Evolutionary conservation across 257 asterid genomes (phyloP), one percentile per base, ranked within the genome.

Genomic region (Plantago elongata): DNA sequence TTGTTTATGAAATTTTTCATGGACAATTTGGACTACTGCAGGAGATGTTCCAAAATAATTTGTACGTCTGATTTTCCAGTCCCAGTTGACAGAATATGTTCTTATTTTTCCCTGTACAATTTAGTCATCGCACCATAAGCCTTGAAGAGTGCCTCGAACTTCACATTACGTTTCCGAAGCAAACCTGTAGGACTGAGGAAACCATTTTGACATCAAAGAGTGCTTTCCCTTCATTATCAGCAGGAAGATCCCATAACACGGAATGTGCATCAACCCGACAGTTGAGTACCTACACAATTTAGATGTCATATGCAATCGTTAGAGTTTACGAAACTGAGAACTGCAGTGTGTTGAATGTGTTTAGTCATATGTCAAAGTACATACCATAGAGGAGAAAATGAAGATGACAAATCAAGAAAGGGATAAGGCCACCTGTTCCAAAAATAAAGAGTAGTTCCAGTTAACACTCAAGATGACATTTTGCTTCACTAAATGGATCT

Each of bases 381-480:
- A 61, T 92, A 92, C 99, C 97, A 92, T 51, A 92, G 60, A 59
- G 99, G 97, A 66, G 99, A 75, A 70, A 83, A 82, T 63, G 95
- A 74, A 65, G 95, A 89, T 61, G 95, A 83, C 65, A 92, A 62
- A 74, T 92, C 96, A 62, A 92, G 99, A 72, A 92, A 86, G 11
- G 97, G 97, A 69, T 92, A 92, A 29, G 99, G 91, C 99, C 97
- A 92, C 97, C 97, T 92, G 94, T 68, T 68, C 54, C 58, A 67
- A 52, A 45, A 49, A n/a, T n/a, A n/a, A 47, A 54, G n/a, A 27
- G 38, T 60, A 60, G 7, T 30, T 16, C 30, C 12, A 42, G 68
- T 17, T 40, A 62, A 42, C 49, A 37, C 61, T 27, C 17, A 16
- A 37, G 43, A 11, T 30, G 44, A 15, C 16, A 37, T 4, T 40